Percentiles rank a stretch among this genome's conserved stretches.
Conservation (phyloP, 495 filamentous ascomycete species). For the Endocarpon pusillum region DNA sequence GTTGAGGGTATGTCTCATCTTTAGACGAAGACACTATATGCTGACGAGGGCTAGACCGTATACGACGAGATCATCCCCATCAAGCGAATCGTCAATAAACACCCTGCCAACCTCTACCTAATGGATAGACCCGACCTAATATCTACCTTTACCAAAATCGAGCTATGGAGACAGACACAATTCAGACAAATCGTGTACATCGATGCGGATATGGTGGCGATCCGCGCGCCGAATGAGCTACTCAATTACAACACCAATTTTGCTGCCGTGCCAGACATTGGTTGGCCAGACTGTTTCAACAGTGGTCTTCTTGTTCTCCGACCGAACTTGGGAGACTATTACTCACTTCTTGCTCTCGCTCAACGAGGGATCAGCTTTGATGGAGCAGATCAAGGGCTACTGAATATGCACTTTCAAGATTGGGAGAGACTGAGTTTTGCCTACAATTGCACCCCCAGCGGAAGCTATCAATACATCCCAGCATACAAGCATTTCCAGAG, state of each 20-base stretch:
- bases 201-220: slow-evolving; percentile 75
- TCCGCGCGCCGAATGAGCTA: slow-evolving; percentile 83
- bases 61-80: slow-evolving; percentile 87
- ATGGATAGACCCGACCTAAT: slow-evolving; percentile 85
- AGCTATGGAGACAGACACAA: slow-evolving; percentile 80
- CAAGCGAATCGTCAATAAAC: slow-evolving; percentile 52
- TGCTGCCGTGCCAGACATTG: slow-evolving; percentile 84
- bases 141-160: slow-evolving; percentile 90
- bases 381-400: slow-evolving; percentile 86
- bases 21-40: background rate
- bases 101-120: slow-evolving; percentile 67
- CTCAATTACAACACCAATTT: slow-evolving; percentile 62
- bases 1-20: slow-evolving; percentile 42
- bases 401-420: slow-evolving; percentile 85
- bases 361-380: slow-evolving; percentile 84
- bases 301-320: slow-evolving; percentile 83
- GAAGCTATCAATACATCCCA: slow-evolving; percentile 86
- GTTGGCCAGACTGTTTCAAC: slow-evolving; percentile 98
- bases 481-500: slow-evolving; percentile 87
- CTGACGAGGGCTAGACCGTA: slow-evolving; percentile 37
- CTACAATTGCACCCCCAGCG: slow-evolving; percentile 92
- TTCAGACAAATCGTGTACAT: slow-evolving; percentile 84
- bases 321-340: slow-evolving; percentile 77
- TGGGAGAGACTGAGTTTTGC: slow-evolving; percentile 84
- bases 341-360: slow-evolving; percentile 66